Evolutionary conservation across 345 rosid genomes (phyloP).

Genomic region (Salix exigua): DNA sequence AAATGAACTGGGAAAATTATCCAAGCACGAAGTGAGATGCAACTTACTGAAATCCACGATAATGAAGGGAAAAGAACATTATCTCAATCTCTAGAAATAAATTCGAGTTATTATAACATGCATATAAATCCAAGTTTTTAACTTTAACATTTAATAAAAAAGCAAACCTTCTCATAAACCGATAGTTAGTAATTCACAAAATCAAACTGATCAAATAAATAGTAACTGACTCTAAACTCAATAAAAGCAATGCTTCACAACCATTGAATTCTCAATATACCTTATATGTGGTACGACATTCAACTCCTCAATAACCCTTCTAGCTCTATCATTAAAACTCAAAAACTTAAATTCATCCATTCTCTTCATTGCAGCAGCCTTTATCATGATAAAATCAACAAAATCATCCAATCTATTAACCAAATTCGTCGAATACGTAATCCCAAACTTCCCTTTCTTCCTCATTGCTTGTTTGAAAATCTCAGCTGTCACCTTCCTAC

Average conservation of each 20-base stretch:
- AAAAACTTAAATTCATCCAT: constrained; percentile 46
- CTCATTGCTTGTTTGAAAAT: constrained; percentile 57
- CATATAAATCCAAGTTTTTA: too few relatives aligned
- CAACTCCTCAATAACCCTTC: constrained; percentile 53
- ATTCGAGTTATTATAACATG: too few relatives aligned
- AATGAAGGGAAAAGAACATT: neutral
- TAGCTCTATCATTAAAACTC: constrained; percentile 58
- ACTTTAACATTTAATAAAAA: too few relatives aligned
- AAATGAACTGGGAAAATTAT: neutral
- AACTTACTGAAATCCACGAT: neutral
- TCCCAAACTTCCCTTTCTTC: constrained; percentile 75
- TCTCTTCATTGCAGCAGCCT: constrained; percentile 73
- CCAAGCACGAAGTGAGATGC: neutral
- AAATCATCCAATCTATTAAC: constrained; percentile 48
- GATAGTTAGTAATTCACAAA: neutral
- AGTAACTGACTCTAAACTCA: neutral
- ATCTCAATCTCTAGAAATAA: neutral
- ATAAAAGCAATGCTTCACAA: neutral
- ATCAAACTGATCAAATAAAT: neutral
- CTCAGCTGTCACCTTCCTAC: constrained; percentile 72
- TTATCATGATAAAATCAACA: constrained; percentile 69
- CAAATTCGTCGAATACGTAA: constrained; percentile 73
- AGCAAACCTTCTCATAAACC: neutral
- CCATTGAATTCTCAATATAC: constrained; percentile 22
- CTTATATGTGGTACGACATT: constrained; percentile 73